Evolutionary conservation across 2,329 filamentous ascomycete species (phyloP).

Genomic region (Neonectria punicea): DNA sequence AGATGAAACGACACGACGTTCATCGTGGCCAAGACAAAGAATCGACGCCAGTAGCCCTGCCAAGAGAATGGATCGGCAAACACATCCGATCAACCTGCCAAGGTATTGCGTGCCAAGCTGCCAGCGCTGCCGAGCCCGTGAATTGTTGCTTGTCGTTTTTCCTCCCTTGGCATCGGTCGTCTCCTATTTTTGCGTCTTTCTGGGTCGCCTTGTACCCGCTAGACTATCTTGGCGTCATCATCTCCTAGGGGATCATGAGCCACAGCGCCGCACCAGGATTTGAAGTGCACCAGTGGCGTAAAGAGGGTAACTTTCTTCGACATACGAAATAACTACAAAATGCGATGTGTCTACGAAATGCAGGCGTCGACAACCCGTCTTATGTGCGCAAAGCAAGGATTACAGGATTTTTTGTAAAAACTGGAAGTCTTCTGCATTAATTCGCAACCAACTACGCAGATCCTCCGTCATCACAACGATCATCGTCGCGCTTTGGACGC

Average conservation of each 20-base stretch:
- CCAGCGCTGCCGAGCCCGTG: neutral
- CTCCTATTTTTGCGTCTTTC: slow-evolving; percentile 4
- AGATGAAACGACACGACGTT: neutral
- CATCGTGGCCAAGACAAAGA: slow-evolving; percentile 6
- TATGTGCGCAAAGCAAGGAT: neutral
- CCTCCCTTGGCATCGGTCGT: neutral
- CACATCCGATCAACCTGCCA: slow-evolving; percentile 39
- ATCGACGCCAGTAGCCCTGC: slow-evolving; percentile 28
- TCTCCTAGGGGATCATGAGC: slow-evolving; percentile 13
- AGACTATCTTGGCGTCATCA: slow-evolving; percentile 15
- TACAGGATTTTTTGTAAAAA: neutral
- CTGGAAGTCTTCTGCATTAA: neutral
- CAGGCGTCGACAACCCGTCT: neutral
- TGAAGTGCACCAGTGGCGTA: neutral
- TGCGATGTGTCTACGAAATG: no score
- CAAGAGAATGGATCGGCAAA: slow-evolving; percentile 43
- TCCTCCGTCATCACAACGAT: slow-evolving; percentile 10
- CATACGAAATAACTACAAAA: no score
- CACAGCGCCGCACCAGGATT: neutral
- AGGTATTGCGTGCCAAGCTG: slow-evolving; percentile 37
- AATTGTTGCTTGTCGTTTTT: neutral
- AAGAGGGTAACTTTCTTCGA: neutral
- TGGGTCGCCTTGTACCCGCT: neutral
- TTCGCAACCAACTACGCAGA: neutral
- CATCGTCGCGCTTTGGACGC: neutral